Evolutionary conservation across 257 asterid species (phyloP).

Genomic region (Solanum appendiculatum): DNA sequence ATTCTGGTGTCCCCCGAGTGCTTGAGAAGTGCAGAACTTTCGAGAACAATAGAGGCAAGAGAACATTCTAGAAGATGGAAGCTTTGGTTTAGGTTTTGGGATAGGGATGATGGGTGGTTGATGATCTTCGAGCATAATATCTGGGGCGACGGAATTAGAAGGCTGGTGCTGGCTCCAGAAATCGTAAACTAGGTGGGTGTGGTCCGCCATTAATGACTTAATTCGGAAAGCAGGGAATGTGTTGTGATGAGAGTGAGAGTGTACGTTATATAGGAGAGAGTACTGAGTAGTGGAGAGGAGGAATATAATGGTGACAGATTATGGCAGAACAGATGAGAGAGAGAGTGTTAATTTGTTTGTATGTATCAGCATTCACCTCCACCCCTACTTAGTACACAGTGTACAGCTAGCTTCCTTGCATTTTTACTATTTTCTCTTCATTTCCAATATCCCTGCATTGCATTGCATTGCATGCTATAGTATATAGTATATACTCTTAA

Average conservation of each 20-base stretch:
- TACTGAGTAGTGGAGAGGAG: not conserved
- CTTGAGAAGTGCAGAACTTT: slow-evolving; percentile 85
- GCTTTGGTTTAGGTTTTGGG: not conserved
- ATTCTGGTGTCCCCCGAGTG: slow-evolving; percentile 88
- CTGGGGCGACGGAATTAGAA: not conserved
- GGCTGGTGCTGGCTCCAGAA: not conserved
- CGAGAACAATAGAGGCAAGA: slow-evolving; percentile 84
- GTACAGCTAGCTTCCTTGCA: not conserved
- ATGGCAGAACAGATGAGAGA: not conserved
- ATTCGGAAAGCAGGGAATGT: not conserved
- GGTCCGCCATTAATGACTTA: not conserved
- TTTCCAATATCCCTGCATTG: not conserved
- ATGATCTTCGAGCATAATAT: not conserved
- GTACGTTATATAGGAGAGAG: not conserved
- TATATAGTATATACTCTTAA: no score
- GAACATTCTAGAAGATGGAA: slow-evolving; percentile 29
- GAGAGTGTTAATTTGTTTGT: not conserved
- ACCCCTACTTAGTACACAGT: not conserved
- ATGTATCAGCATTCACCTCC: not conserved
- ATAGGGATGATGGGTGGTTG: not conserved
- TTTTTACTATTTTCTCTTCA: not conserved
- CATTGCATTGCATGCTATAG: not conserved
- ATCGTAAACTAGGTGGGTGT: not conserved
- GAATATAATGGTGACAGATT: not conserved
- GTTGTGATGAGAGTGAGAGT: no score